Base-by-base conservation (phyloP, 2,329 filamentous ascomycete species). In the Cercospora janseana region DNA sequence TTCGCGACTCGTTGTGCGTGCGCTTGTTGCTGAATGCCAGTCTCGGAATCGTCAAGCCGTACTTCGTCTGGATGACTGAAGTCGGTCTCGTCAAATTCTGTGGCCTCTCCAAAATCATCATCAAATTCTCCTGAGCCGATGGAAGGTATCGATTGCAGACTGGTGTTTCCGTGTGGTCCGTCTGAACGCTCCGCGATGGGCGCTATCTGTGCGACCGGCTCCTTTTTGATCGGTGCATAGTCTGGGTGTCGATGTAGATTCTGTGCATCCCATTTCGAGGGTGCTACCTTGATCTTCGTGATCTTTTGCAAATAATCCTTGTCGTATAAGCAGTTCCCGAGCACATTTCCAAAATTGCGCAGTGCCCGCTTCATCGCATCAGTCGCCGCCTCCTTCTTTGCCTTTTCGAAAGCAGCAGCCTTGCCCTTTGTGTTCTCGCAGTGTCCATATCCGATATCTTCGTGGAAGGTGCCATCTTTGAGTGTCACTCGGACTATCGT, bases 251-350 rank as follows among this genome's bases (percentile, higher is more conserved):
- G 81, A 70, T 96, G 85, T 28, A 97, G 76, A 31, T 85, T 85
- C n/a, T 80, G 78, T 55, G 87, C 82, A 59, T 92, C 83, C 72
- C 90, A 95, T 68, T 80, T 89, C 23, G 82, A 79, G 57, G 88
- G 87, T 49, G 80, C 78, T 12, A 84, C 81, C 75, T 95, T 97
- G 64, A 98, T 77, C 72, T 89, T 95, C 44, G 85, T 87, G n/a
- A 97, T 87, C 67, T 89, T 91, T 45, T 83, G 79, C 49, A 98
- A 76, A 66, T 95, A 98, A 54, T 92, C 85, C 70, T 96, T 95
- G 73, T 98, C 93, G 71, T 98, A 97, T 52, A 98, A 84, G 75
- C 93, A 98, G 67, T 97, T 98, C n/a, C 93, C 93, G 47, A 98
- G 76, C 12, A 97, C 86, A 63, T 97, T 97, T 52, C 93, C 93